These are phyloP conservation scores for Kwoniella newhampshirensis DNA, from an alignment of 768 basidiomycete genomes.

Conservation along the genomic window DNA sequence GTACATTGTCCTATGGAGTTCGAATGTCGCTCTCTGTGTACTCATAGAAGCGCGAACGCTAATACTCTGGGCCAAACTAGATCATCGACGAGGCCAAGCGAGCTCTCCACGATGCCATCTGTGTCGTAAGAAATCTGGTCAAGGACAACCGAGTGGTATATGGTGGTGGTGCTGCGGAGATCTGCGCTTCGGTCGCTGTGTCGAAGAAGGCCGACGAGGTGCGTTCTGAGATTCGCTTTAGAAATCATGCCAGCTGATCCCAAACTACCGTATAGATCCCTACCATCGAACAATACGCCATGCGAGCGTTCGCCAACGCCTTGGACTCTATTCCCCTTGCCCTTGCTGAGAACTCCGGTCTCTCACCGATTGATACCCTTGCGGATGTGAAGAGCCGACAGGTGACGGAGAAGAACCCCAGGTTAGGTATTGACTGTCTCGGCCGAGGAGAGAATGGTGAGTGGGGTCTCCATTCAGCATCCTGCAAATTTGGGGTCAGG, in stretches of 20 bases:
- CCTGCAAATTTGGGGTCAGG: background rate
- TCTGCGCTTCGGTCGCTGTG: slow-evolving; percentile 90
- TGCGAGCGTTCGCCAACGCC: slow-evolving; percentile 97
- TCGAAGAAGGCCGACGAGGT: slow-evolving; percentile 92
- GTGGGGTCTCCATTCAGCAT: slow-evolving; percentile 33
- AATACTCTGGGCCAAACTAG: no score
- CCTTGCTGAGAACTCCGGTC: slow-evolving; percentile 94
- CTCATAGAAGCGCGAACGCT: background rate
- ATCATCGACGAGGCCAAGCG: slow-evolving; percentile 99
- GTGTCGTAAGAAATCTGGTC: slow-evolving; percentile 91
- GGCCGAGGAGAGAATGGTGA: slow-evolving; percentile 80
- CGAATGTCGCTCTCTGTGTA: no score
- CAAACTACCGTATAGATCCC: slow-evolving; percentile 64
- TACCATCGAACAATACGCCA: slow-evolving; percentile 97
- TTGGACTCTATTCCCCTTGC: slow-evolving; percentile 94
- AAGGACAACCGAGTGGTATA: slow-evolving; percentile 96
- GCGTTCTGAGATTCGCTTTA: slow-evolving; percentile 22
- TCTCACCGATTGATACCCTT: slow-evolving; percentile 95
- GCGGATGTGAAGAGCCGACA: slow-evolving; percentile 92
- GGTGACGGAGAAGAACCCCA: slow-evolving; percentile 76
- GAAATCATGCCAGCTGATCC: background rate
- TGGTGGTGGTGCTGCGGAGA: slow-evolving; percentile 96
- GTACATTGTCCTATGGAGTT: no score
- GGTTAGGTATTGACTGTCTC: slow-evolving; percentile 89
- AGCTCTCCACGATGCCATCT: slow-evolving; percentile 94